Evolutionary conservation across 1,139 yeast genomes (phyloP), one percentile per base, ranked within the genome.

Genomic region (Hemisphaericaspora xylofermentans): DNA sequence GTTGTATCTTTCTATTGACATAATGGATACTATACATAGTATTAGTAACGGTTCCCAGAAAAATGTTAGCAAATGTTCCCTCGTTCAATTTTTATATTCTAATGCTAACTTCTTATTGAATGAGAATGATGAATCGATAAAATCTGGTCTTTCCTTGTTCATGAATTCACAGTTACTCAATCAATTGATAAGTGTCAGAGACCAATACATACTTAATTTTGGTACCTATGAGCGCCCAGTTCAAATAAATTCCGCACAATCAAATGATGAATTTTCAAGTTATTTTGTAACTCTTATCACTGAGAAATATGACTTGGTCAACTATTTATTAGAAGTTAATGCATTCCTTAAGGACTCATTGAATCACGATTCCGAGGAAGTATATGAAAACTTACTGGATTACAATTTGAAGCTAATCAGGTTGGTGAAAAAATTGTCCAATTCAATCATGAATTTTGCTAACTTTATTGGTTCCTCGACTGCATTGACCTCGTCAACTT

Each of bases 21-120:
- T 80, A 0, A 67, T 84, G 39, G 88, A 83, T 55, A 67, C 76
- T 19, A 54, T 81, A 27, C 80, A 78, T 48, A 61, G 82, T 18
- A 60, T 84, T 28, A 70, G 78, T 35, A 81, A 74, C 61, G 89
- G 88, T 1, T 65, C 71, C 1, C 84, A 82, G 33, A 70, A 73
- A 25, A 43, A 47, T 19, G 42, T 64, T 8, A 47, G 52, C n/a
- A 43, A 49, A 17, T 44, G 45, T 9, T 51, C 50, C 6, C 47
- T 56, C 28, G 40, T 55, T n/a, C 44, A 44, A 9, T 45, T 53
- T 12, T 50, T 66, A 36, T 43, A 46, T 17, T 10, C 36, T n/a
- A 36, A 40, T 29, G 30, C 19, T 13, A 35, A 34, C 2, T 32
- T 27, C 12, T 44, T 42, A 25, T 19, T 43, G 5, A 38, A 41